Evolutionary conservation across 805 yeast genomes (phyloP).

Genomic region (Suhomyces prunicola): DNA sequence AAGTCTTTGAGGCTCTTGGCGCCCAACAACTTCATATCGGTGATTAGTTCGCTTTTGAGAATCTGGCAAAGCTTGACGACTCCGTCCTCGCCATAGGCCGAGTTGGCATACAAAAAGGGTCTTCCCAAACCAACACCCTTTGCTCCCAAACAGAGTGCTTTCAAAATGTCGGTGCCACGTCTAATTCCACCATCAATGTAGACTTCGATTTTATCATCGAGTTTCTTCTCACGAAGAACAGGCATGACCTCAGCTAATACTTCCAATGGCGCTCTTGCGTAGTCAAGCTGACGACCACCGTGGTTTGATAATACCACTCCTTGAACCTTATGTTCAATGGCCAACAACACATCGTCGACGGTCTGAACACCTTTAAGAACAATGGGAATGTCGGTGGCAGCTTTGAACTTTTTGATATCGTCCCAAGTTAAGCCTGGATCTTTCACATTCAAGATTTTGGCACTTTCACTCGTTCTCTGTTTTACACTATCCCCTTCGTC

Average conservation of each 20-base stretch:
- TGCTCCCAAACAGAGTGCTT: conserved; percentile 76
- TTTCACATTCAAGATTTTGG: conserved; percentile 38
- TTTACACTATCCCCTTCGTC: conserved; percentile 23
- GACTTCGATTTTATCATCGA: conserved; percentile 54
- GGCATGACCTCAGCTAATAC: conserved; percentile 55
- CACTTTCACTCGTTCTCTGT: conserved; percentile 20
- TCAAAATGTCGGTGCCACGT: conserved; percentile 73
- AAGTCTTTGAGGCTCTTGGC: conserved; percentile 44
- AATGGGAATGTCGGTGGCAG: conserved; percentile 37
- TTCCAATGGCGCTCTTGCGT: conserved; percentile 58
- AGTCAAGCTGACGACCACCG: conserved; percentile 72
- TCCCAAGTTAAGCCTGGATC: conserved; percentile 40
- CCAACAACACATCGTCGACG: conserved; percentile 60
- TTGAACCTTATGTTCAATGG: conserved; percentile 55
- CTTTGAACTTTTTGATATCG: conserved; percentile 38
- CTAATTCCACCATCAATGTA: conserved; percentile 77
- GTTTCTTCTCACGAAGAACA: conserved; percentile 38
- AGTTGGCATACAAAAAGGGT: conserved; percentile 72
- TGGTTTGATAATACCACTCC: conserved; percentile 71
- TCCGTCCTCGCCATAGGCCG: conserved; percentile 75
- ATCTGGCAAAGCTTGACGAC: conserved; percentile 62
- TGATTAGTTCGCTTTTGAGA: conserved; percentile 56
- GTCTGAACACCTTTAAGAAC: conserved; percentile 62
- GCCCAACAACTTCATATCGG: conserved; percentile 67
- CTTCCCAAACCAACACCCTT: conserved; percentile 74